phyloP scores from a whole-genome alignment of 495 filamentous ascomycete species.

The Lepidopterella palustris region DNA sequence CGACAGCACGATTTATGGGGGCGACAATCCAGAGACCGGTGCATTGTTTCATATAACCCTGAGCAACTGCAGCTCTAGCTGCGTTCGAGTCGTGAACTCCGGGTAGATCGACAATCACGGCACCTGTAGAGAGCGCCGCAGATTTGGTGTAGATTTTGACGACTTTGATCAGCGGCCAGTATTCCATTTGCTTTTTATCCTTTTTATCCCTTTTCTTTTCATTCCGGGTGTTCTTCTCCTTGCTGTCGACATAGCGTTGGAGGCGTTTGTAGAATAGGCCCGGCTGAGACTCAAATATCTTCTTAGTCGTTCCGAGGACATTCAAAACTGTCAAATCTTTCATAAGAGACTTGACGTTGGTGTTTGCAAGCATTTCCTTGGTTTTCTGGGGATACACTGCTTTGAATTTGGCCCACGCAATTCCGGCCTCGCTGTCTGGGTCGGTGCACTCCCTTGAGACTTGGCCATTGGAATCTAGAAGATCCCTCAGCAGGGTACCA shows the following conservation, averaged over 20 bases:
- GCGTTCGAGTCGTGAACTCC: constrained; percentile 60
- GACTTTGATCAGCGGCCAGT: constrained; percentile 63
- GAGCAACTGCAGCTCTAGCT: constrained; percentile 54
- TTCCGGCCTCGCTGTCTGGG: constrained; percentile 46
- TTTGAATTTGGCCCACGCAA: constrained; percentile 59
- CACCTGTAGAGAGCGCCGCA: constrained; percentile 51
- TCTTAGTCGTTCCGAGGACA: constrained; percentile 45
- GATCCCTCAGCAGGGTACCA: constrained; percentile 44
- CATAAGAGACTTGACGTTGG: constrained; percentile 39
- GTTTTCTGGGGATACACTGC: constrained; percentile 56
- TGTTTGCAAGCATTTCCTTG: constrained; percentile 43
- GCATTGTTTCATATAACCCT: constrained; percentile 54
- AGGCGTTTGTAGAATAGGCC: constrained; percentile 42
- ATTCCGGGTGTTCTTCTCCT: constrained; percentile 41
- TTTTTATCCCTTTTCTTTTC: constrained; percentile 32
- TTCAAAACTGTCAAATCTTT: constrained; percentile 35
- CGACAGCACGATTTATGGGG: constrained; percentile 58
- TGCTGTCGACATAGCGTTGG: constrained; percentile 48
- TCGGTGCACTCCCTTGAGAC: constrained; percentile 42
- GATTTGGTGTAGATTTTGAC: constrained; percentile 56
- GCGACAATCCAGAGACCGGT: constrained; percentile 55
- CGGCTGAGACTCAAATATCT: constrained; percentile 38
- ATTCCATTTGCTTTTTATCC: constrained; percentile 42
- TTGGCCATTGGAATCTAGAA: constrained; percentile 43
- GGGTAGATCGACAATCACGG: constrained; percentile 62